Base-by-base conservation (phyloP, 176 grass and related monocot genomes). In the Microstegium vimineum region DNA sequence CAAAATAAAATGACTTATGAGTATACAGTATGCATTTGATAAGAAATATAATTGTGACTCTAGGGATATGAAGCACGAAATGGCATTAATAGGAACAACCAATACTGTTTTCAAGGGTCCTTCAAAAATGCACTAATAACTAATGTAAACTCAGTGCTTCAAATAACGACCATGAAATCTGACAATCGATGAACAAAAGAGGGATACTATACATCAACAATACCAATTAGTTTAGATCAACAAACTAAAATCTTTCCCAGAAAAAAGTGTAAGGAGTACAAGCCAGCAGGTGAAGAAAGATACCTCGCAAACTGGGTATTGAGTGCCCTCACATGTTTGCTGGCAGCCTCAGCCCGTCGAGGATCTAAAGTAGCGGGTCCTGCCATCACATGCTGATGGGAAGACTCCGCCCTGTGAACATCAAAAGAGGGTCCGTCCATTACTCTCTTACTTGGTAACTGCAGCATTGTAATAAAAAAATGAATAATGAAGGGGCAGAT, bases 281-380 rank as follows among this genome's bases (percentile, higher is more conserved):
- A 80, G 64, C 10, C 66, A 65, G 46, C 13, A 82, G 42, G 14
- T 27, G 27, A 81, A 80, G 30, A 71, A 60, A 38, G 35, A 65
- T 12, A 93, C 95, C 95, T 98, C 0, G 89, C 95, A 87, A 98
- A 98, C 78, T 98, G 92, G 61, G 38, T 81, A 76, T 98, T 98
- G 16, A 95, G 95, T 77, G 95, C 95, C 65, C 84, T 93, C 37
- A 98, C 95, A 3, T 98, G 90, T 79, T 80, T 89, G 51, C 56
- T 77, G 74, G 90, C 92, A 15, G 86, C 78, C 61, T 92, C 84
- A 4, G 92, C 92, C 75, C 89, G 84, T 70, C 86, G 30, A 31
- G 74, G 83, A 67, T 93, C 90, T 36, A 95, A 77, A 74, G 85
- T 59, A 78, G 72, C 43, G 26, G 86, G 59, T 77, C 84, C 90